Evolutionary conservation across 768 basidiomycete species (phyloP).

Genomic region (Rhodotorula diobovata): DNA sequence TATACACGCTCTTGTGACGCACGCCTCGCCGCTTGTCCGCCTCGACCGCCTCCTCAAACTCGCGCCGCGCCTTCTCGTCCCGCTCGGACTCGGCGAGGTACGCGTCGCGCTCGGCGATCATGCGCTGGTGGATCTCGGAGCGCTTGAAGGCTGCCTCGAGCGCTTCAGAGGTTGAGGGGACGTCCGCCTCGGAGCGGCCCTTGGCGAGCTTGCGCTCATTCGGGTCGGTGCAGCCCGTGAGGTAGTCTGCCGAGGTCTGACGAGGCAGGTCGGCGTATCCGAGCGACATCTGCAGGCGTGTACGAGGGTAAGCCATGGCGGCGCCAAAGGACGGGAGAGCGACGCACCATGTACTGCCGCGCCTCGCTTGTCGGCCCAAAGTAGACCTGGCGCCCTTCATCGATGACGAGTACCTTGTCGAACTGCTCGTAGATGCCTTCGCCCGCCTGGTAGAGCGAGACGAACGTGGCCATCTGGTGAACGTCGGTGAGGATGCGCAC

Average conservation of each 20-base stretch:
- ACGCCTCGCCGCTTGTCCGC: conserved; percentile 74
- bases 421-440: conserved; percentile 59
- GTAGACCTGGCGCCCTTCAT: conserved; percentile 69
- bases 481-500: conserved; percentile 77
- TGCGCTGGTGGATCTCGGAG: conserved; percentile 53
- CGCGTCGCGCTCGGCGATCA: conserved; percentile 55
- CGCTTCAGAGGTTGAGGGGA: conserved; percentile 63
- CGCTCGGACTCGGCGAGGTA: conserved; percentile 63
- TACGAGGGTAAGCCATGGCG: not conserved
- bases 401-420: conserved; percentile 76
- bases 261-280: conserved; percentile 47
- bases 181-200: conserved; percentile 58
- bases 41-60: conserved; percentile 69
- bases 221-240: conserved; percentile 59
- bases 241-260: conserved; percentile 51
- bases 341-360: conserved; percentile 57
- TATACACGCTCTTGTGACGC: conserved; percentile 68
- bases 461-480: conserved; percentile 65
- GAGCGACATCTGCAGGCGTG: conserved; percentile 58
- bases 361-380: conserved; percentile 63
- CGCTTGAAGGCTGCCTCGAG: conserved; percentile 62
- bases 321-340: not conserved
- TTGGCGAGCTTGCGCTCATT: conserved; percentile 76
- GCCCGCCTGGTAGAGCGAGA: conserved; percentile 81
- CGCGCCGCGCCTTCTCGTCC: conserved; percentile 54